Conservation (phyloP, 2,329 filamentous ascomycete species). For the Pseudonectria foliicola region DNA sequence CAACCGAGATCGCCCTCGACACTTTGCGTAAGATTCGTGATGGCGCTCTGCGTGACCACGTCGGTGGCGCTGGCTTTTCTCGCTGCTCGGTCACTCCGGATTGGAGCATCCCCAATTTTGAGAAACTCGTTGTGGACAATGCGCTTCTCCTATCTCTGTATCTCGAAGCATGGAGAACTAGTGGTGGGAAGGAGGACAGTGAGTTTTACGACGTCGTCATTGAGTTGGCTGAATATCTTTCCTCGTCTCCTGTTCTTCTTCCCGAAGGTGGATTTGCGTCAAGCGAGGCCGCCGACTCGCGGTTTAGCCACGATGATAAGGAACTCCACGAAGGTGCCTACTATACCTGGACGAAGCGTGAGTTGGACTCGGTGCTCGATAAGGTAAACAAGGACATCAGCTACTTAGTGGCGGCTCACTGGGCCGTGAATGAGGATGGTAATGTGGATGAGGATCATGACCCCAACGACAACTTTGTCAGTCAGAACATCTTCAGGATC, state of each 20-base stretch:
- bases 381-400: slow-evolving; percentile 48
- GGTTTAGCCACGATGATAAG: slow-evolving; percentile 62
- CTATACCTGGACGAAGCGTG: slow-evolving; percentile 87
- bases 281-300: slow-evolving; percentile 85
- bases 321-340: slow-evolving; percentile 89
- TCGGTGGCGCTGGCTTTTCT: slow-evolving; percentile 47
- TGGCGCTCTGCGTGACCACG: slow-evolving; percentile 48
- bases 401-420: slow-evolving; percentile 73
- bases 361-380: slow-evolving; percentile 68
- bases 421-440: slow-evolving; percentile 74
- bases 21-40: slow-evolving; percentile 69
- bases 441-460: slow-evolving; percentile 81
- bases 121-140: slow-evolving; percentile 95
- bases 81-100: slow-evolving; percentile 85
- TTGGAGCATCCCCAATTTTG: slow-evolving; percentile 93
- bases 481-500: slow-evolving; percentile 81
- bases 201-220: slow-evolving; percentile 73
- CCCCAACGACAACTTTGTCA: slow-evolving; percentile 87
- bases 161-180: slow-evolving; percentile 72
- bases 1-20: slow-evolving; percentile 70
- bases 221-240: slow-evolving; percentile 83
- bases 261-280: slow-evolving; percentile 72
- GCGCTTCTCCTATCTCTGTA: slow-evolving; percentile 78
- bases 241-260: slow-evolving; percentile 59
- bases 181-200: slow-evolving; percentile 43